These are phyloP conservation scores for Davidsoniella eucalypti DNA, from an alignment of 2,329 filamentous ascomycete species.

Conservation along the genomic window DNA sequence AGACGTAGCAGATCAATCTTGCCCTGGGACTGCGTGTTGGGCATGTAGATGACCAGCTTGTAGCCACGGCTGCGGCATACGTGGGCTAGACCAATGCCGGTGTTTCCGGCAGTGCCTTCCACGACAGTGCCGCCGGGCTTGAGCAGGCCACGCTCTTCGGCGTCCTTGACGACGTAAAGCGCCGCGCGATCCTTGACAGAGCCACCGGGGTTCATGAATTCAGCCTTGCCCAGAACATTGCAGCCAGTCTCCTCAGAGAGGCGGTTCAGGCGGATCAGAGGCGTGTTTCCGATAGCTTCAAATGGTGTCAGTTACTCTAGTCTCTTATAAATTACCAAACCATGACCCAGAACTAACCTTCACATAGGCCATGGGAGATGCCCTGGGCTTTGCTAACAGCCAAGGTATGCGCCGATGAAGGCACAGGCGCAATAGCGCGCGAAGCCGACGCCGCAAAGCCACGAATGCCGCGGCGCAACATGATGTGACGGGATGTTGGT, in stretches of 20 bases:
- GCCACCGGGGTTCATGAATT: slow-evolving; percentile 97
- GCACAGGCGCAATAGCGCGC: slow-evolving; percentile 28
- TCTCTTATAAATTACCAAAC: background rate
- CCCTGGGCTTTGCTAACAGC: slow-evolving; percentile 67
- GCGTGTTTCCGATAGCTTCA: slow-evolving; percentile 89
- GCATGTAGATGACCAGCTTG: slow-evolving; percentile 98
- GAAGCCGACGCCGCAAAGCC: slow-evolving; percentile 48
- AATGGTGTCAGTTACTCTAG: background rate
- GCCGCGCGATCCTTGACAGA: slow-evolving; percentile 94
- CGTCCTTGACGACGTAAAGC: slow-evolving; percentile 83
- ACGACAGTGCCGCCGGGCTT: slow-evolving; percentile 82
- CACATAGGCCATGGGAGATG: slow-evolving; percentile 59
- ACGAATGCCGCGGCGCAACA: slow-evolving; percentile 55
- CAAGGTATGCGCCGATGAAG: slow-evolving; percentile 43
- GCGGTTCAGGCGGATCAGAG: slow-evolving; percentile 74
- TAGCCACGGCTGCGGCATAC: slow-evolving; percentile 88
- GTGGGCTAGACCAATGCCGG: slow-evolving; percentile 91
- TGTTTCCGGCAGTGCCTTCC: slow-evolving; percentile 95
- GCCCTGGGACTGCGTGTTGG: slow-evolving; percentile 92
- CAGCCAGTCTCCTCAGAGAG: slow-evolving; percentile 86
- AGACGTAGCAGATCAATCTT: slow-evolving; percentile 89
- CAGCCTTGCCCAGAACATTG: slow-evolving; percentile 87
- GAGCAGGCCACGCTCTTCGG: slow-evolving; percentile 73
- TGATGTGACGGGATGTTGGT: slow-evolving; percentile 20
- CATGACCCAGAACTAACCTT: slow-evolving; percentile 39